A percentile compares a stretch with the other conserved stretches of the same genome.
These are phyloP conservation scores for Rhodocollybia butyracea DNA, from an alignment of 768 basidiomycete species.

Conservation along the genomic window DNA sequence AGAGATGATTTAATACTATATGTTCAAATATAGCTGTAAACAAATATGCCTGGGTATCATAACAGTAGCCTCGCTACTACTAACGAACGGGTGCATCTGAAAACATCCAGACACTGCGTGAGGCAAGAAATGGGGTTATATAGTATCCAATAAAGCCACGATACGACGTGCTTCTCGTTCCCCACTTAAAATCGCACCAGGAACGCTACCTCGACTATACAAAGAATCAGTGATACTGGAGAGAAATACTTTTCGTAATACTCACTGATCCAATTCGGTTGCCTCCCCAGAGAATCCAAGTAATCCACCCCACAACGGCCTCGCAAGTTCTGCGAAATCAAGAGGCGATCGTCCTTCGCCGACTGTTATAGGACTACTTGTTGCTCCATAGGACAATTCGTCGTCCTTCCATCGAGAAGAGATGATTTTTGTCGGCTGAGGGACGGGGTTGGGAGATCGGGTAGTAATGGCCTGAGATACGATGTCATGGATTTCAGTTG, in stretches of 20 bases:
- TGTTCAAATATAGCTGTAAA: no score
- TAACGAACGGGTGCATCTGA: no score
- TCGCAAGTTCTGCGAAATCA: slow-evolving; percentile 3
- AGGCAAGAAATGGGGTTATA: not conserved
- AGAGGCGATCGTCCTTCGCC: slow-evolving; percentile 4
- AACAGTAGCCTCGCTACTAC: no score
- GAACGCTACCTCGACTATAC: slow-evolving; percentile 7
- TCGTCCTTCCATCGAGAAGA: slow-evolving; percentile 6
- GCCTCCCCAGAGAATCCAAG: slow-evolving; percentile 8
- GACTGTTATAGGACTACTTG: slow-evolving; percentile 2
- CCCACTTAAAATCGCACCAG: slow-evolving; percentile 8
- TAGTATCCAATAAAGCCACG: slow-evolving; percentile 1
- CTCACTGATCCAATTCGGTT: slow-evolving; percentile 7
- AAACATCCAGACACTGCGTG: not conserved
- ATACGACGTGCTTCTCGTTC: slow-evolving; percentile 4
- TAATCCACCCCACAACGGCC: slow-evolving; percentile 5
- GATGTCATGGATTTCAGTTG: not conserved
- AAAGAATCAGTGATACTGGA: not conserved
- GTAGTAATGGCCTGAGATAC: not conserved
- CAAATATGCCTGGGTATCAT: no score
- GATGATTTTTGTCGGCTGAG: slow-evolving; percentile 1
- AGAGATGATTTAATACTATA: no score
- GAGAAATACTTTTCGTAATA: not conserved
- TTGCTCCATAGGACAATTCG: slow-evolving; percentile 2
- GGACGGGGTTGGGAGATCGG: not conserved